phyloP scores from a whole-genome alignment of 768 basidiomycete genomes.

The Leccinum pellstonianum region DNA sequence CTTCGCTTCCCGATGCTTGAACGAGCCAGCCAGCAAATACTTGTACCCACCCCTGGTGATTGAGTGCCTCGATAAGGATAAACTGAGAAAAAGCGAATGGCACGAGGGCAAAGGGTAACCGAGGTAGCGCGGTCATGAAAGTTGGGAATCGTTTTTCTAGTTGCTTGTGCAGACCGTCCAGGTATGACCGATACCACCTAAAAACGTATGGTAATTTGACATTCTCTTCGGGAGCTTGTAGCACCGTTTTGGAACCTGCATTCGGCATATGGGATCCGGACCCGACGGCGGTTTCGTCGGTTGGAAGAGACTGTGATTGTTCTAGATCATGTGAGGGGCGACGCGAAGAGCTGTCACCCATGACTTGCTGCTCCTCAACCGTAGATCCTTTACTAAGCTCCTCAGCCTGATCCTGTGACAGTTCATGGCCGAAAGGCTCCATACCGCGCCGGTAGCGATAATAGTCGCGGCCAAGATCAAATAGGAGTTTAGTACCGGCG shows the following conservation, averaged over 20 bases:
- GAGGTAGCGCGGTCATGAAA: constrained; percentile 57
- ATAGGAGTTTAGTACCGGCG: constrained; percentile 65
- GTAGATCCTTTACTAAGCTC: not conserved
- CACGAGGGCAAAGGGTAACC: constrained; percentile 77
- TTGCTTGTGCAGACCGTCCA: not conserved
- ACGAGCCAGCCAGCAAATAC: constrained; percentile 73
- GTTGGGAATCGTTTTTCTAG: constrained; percentile 61
- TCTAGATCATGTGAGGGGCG: not conserved
- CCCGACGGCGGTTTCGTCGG: constrained; percentile 7
- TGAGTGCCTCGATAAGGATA: constrained; percentile 84
- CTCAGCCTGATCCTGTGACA: not conserved
- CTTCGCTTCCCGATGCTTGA: constrained; percentile 40
- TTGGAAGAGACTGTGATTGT: not conserved
- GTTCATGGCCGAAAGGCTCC: constrained; percentile 15
- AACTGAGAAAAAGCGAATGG: constrained; percentile 96
- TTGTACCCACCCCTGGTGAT: constrained; percentile 83
- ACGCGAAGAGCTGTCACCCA: not conserved
- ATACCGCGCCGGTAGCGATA: constrained; percentile 40
- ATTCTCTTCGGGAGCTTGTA: not conserved
- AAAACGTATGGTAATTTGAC: not conserved
- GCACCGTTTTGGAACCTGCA: not conserved
- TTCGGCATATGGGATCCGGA: not conserved
- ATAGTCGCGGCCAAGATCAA: constrained; percentile 63
- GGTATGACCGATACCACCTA: not conserved
- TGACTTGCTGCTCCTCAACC: not conserved